Conservation (phyloP, 2,329 filamentous ascomycete genomes). For the Trichoderma brevicompactum region DNA sequence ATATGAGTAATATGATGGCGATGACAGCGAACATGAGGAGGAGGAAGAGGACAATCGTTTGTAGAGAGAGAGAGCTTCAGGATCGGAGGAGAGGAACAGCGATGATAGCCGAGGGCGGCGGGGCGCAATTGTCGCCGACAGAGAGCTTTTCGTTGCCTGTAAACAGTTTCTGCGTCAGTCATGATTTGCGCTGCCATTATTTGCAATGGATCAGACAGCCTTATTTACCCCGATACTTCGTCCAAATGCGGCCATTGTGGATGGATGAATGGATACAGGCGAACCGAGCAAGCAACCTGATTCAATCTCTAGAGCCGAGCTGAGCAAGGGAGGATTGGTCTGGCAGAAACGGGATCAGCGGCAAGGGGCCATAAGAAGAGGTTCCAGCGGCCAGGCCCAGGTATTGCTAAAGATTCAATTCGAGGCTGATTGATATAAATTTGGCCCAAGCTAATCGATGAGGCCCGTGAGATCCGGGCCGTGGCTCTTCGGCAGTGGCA, state of each 20-base stretch:
- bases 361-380: constrained; percentile 1
- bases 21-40: not conserved
- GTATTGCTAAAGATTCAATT: not conserved
- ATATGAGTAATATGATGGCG: not conserved
- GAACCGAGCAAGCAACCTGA: not conserved
- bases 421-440: not conserved
- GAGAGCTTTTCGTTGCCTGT: constrained; percentile 32
- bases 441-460: not conserved
- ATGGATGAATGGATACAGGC: not conserved
- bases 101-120: constrained; percentile 30
- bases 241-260: constrained; percentile 15
- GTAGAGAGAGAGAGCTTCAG: constrained; percentile 8
- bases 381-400: not conserved
- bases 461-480: constrained; percentile 3
- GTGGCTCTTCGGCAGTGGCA: constrained; percentile 17
- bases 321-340: not conserved
- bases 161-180: not conserved
- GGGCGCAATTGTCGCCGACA: constrained; percentile 33
- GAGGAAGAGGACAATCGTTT: not conserved
- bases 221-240: constrained; percentile 22
- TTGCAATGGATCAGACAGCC: not conserved
- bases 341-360: not conserved
- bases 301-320: not conserved
- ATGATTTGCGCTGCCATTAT: not conserved
- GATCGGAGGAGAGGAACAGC: constrained; percentile 20